These are phyloP conservation scores for Aspergillus proliferans DNA, from an alignment of 2,329 filamentous ascomycete species.

Conservation along the genomic window DNA sequence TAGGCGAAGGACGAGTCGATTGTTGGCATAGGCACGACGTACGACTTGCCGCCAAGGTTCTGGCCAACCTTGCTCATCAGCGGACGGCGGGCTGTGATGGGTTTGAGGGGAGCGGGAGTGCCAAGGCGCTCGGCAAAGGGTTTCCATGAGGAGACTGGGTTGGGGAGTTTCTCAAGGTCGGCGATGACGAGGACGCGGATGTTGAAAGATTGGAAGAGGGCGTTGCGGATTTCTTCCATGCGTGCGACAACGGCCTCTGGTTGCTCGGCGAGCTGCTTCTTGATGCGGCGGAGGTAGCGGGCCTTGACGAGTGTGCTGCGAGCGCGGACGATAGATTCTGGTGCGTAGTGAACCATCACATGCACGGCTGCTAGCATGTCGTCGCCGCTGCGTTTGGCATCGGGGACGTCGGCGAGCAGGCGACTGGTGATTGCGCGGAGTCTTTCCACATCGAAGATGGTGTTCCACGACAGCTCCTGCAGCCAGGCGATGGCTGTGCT, in stretches of 20 bases:
- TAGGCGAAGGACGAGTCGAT: constrained; percentile 88
- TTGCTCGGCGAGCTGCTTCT: constrained; percentile 70
- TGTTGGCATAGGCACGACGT: constrained; percentile 82
- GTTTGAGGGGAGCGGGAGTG: constrained; percentile 52
- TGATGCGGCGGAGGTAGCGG: constrained; percentile 77
- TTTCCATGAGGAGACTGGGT: constrained; percentile 77
- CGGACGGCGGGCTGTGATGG: constrained; percentile 63
- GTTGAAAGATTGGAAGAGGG: constrained; percentile 77
- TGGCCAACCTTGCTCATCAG: constrained; percentile 71
- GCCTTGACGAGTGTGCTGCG: constrained; percentile 79
- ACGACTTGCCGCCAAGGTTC: constrained; percentile 66
- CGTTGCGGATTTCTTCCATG: constrained; percentile 68
- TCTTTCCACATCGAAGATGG: constrained; percentile 72
- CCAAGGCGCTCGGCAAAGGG: constrained; percentile 51
- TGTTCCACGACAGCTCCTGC: constrained; percentile 77
- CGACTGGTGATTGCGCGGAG: constrained; percentile 64
- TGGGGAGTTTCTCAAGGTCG: constrained; percentile 65
- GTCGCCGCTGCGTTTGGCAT: constrained; percentile 76
- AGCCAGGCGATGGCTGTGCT: constrained; percentile 75
- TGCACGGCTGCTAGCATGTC: constrained; percentile 58
- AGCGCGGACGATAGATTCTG: constrained; percentile 68
- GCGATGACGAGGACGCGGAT: constrained; percentile 79
- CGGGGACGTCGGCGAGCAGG: constrained; percentile 83
- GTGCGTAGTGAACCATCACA: constrained; percentile 72
- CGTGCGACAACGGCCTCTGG: constrained; percentile 68